A percentile compares a stretch with the other conserved stretches of the same genome.
These are phyloP conservation scores for Cucurbita ficifolia DNA, from an alignment of 306 rosid genomes.

Conservation along the genomic window DNA sequence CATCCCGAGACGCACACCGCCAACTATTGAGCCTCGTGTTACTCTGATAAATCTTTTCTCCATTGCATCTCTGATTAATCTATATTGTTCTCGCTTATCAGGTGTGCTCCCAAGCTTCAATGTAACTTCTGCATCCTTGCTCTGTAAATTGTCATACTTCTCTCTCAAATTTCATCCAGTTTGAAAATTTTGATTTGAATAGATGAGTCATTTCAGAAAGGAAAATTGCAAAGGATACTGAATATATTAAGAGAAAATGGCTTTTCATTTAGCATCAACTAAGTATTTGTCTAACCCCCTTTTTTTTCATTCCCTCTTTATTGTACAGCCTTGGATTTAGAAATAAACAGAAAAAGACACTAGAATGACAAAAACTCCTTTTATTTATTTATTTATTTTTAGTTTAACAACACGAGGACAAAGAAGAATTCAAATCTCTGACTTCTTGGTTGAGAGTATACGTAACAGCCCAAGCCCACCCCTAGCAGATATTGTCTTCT, in stretches of 20 bases:
- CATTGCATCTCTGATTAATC: constrained; percentile 94
- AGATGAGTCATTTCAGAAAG: background rate
- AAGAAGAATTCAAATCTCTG: no score
- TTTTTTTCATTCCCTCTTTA: background rate
- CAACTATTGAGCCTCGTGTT: constrained; percentile 66
- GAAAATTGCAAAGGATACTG: background rate
- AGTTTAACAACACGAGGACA: no score
- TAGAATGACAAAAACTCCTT: background rate
- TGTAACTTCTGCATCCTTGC: constrained; percentile 93
- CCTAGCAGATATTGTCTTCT: no score
- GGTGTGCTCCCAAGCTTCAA: constrained; percentile 88
- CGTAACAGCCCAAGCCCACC: no score
- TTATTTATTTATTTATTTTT: no score
- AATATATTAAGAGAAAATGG: background rate
- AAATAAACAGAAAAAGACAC: background rate
- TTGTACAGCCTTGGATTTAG: background rate
- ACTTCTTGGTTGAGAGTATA: no score
- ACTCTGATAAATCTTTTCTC: constrained; percentile 86
- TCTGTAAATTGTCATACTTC: constrained; percentile 26
- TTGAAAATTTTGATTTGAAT: background rate
- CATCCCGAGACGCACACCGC: constrained; percentile 85
- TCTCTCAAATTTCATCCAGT: constrained; percentile 7
- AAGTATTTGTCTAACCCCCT: background rate
- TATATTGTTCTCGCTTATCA: constrained; percentile 78
- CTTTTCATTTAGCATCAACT: background rate